phyloP scores from a whole-genome alignment of 2,329 filamentous ascomycete genomes.

The Aspergillus ruber region DNA sequence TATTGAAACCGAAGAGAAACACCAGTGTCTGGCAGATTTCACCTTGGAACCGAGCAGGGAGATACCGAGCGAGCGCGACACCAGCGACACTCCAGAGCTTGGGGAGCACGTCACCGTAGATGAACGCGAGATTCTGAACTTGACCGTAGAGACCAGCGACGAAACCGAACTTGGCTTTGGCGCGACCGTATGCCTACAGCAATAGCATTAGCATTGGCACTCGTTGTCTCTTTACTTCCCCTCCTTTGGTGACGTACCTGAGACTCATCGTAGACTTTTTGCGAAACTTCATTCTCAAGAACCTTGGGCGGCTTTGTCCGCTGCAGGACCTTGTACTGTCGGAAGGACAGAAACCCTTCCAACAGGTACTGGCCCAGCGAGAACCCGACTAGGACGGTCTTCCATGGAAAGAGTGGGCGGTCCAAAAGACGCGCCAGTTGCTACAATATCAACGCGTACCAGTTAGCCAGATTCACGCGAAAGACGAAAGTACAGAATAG shows the following conservation, averaged over 20 bases:
- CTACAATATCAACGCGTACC: conserved; percentile 30
- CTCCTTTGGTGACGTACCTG: conserved; percentile 48
- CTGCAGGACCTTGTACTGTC: conserved; percentile 83
- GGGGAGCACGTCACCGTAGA: conserved; percentile 85
- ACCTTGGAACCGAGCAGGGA: conserved; percentile 72
- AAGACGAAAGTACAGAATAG: neutral
- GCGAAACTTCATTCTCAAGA: conserved; percentile 77
- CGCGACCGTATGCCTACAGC: conserved; percentile 74
- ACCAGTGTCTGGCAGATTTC: conserved; percentile 91
- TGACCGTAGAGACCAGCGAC: conserved; percentile 76
- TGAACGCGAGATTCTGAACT: conserved; percentile 79
- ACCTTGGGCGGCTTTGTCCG: conserved; percentile 76
- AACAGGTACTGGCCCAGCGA: conserved; percentile 85
- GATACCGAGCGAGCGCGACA: conserved; percentile 63
- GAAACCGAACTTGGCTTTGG: conserved; percentile 87
- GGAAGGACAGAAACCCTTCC: conserved; percentile 80
- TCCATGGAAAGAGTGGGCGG: conserved; percentile 92
- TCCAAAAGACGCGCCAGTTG: conserved; percentile 80
- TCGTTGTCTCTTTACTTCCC: too few species aligned
- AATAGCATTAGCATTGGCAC: too few species aligned
- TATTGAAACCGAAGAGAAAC: conserved; percentile 81
- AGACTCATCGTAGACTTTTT: conserved; percentile 88
- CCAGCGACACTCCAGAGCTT: conserved; percentile 84
- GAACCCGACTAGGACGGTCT: conserved; percentile 90
- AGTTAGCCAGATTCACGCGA: conserved; percentile 5